Base-by-base conservation (phyloP, 805 yeast genomes). In the Yarrowia divulgata region DNA sequence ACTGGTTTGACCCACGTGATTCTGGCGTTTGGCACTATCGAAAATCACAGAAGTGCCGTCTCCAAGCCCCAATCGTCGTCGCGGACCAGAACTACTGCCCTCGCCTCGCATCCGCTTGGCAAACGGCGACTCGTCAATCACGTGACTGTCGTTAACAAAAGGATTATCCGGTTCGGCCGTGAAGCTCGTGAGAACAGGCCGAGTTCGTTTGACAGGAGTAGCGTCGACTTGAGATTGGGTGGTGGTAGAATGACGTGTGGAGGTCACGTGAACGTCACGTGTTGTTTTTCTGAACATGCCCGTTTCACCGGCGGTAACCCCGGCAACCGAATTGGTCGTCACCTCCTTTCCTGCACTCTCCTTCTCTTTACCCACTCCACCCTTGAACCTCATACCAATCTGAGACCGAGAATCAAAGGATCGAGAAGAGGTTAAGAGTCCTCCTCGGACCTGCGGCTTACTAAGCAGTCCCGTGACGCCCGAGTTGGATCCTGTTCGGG, bases 41-140 rank as follows among this genome's bases (percentile, higher is more conserved):
- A 49, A 49, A 29, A 49, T 39, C 9, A 49, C 54, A 49, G 19
- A 16, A 10, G 54, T 32, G 7, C 54, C 54, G n/a, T 35, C 57
- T 2, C 34, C 35, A 1, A 54, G 5, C 3, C 60, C 60, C 13
- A 54, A 14, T 3, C 45, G 8, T 1, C 60, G 19, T 5, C 45
- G 16, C 8, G 35, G 42, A 45, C 48, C 34, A 4, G 48, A 45
- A 9, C 52, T 45, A 23, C 29, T 23, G 29, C 29, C 29, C 19
- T 42, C 66, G 2, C 66, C 66, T 45, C 66, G n/a, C 66, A 60
- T 60, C 8, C 66, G 50, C 18, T 60, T 60, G 6, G 52, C 66
- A 34, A 60, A 60, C 2, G 66, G 66, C 5, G 66, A 60, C 18
- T 60, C 66, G 52, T 60, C 66, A 18, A 43, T 12, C 14, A 43